A percentile compares a stretch with the other conserved stretches of the same genome.
Conservation (phyloP, 306 rosid species). For the Quercus suber region DNA sequence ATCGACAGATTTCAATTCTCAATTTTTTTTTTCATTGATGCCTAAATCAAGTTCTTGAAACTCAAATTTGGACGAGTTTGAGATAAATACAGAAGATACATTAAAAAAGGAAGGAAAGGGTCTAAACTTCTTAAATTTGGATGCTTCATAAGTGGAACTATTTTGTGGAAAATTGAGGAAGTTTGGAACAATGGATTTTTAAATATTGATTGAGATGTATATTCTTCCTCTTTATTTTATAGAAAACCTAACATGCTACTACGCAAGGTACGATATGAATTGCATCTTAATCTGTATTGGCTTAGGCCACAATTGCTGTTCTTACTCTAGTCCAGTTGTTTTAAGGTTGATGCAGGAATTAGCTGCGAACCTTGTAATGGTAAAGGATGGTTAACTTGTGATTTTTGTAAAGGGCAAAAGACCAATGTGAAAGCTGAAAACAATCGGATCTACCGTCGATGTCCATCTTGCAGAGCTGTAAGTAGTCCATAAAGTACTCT, state of each 20-base stretch:
- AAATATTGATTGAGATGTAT: no score
- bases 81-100: no score
- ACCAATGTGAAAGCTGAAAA: constrained; percentile 70
- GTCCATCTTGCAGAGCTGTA: constrained; percentile 92
- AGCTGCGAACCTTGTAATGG: constrained; percentile 76
- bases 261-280: background rate
- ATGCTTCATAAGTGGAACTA: background rate
- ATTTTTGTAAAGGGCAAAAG: constrained; percentile 78
- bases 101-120: background rate
- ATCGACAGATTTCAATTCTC: no score
- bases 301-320: background rate
- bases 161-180: background rate
- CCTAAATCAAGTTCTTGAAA: no score
- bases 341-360: constrained; percentile 52
- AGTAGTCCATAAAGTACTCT: constrained; percentile 16
- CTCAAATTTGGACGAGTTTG: no score
- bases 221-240: no score
- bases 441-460: constrained; percentile 76
- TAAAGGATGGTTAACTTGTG: constrained; percentile 81
- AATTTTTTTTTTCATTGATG: no score
- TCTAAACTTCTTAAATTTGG: background rate
- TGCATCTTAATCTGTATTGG: background rate
- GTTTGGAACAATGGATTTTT: background rate
- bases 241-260: no score
- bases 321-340: constrained; percentile 31